Evolutionary conservation across 2,329 filamentous ascomycete genomes (phyloP), one percentile per base, ranked within the genome.

Genomic region (Orbilia oligospora): DNA sequence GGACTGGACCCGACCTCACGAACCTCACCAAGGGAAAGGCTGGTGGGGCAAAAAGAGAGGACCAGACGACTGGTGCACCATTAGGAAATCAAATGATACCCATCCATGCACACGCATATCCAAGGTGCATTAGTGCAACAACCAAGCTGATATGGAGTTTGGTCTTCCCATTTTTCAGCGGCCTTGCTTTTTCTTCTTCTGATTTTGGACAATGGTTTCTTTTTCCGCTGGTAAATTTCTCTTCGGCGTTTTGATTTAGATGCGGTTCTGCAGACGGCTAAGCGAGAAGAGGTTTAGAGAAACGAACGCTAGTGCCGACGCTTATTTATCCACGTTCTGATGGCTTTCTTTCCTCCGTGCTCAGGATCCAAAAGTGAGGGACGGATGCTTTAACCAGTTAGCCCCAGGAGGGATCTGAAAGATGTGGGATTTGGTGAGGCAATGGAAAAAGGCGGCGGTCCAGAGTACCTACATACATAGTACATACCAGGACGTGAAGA

Each of bases 161-260:
- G 8, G 63, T 61, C 56, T 61, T 44, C 56, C 56, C 56, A 61
- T 61, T 61, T 61, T 44, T 61, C 33, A 61, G 36, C 56, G 56
- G 36, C 56, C 16, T 44, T 46, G 30, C 38, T 44, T 53, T 51
- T 51, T 67, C 63, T 53, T 53, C 44, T 53, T 67, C 27, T 48
- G 14, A 5, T 49, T 22, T 49, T 36, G 24, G 16, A 24, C 46
- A 9, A 14, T 53, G 46, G 12, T 67, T 53, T 55, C 27, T 53
- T 56, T 41, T 68, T 44, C 33, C 9, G 4, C 22, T 70, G 36
- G 56, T 61, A 61, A 61, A 8, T 61, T 61, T 61, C 68, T 66
- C 48, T 53, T 77, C 73, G 73, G 73, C 73, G 73, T 77, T 77
- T 77, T 77, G 73, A 77, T 70, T 68, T 55, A 53, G 73, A 71